Percentiles rank a stretch among this genome's conserved stretches.
phyloP scores from a whole-genome alignment of 768 basidiomycete genomes.

The Boletus patriciae region DNA sequence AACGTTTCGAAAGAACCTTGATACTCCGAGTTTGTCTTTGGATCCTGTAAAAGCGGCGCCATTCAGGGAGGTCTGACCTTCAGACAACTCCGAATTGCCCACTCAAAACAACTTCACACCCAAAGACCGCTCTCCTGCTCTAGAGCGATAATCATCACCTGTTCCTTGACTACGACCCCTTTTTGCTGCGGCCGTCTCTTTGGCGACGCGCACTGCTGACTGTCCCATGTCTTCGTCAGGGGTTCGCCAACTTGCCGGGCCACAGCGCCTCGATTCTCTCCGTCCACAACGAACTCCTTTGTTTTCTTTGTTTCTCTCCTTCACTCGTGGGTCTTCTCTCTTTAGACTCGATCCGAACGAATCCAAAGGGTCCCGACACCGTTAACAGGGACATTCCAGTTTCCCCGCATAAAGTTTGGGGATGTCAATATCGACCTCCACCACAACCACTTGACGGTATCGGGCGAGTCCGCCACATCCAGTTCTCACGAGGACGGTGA shows the following conservation, averaged over 20 bases:
- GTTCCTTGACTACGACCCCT: conserved; percentile 11
- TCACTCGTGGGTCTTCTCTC: too few species aligned
- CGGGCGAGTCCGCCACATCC: conserved; percentile 43
- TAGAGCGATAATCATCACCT: background rate
- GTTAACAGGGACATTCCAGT: conserved; percentile 53
- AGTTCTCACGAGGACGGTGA: conserved; percentile 38
- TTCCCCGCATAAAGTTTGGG: conserved; percentile 52
- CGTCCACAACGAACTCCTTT: conserved; percentile 15
- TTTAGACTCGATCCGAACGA: conserved; percentile 48
- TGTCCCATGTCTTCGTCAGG: background rate
- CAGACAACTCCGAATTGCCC: too few species aligned
- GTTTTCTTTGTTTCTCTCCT: background rate
- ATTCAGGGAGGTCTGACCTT: too few species aligned
- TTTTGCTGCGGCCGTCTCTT: background rate
- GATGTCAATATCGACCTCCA: conserved; percentile 46
- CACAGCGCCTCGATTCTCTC: conserved; percentile 8
- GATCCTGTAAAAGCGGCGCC: too few species aligned
- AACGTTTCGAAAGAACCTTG: too few species aligned
- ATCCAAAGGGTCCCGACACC: conserved; percentile 37
- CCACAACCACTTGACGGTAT: conserved; percentile 44
- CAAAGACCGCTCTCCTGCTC: too few species aligned
- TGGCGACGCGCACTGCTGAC: conserved; percentile 10
- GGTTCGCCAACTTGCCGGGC: background rate
- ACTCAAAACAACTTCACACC: too few species aligned
- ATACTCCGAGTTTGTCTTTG: too few species aligned